These are phyloP conservation scores for Nasturtium officinale DNA, from an alignment of 345 rosid genomes.

Conservation along the genomic window DNA sequence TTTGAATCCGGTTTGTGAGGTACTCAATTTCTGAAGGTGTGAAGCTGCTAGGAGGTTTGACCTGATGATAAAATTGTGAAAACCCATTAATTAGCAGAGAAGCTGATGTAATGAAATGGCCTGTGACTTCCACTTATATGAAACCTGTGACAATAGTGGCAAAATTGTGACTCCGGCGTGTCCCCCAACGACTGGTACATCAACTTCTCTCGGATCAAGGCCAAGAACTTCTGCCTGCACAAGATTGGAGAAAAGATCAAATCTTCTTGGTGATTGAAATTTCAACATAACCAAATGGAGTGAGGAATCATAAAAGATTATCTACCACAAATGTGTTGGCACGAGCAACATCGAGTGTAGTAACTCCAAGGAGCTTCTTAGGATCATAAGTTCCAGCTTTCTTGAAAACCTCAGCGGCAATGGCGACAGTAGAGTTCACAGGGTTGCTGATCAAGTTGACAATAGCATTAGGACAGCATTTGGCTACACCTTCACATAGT, in stretches of 20 bases:
- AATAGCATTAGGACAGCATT: conserved; percentile 70
- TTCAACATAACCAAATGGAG: conserved; percentile 13
- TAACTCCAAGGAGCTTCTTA: conserved; percentile 77
- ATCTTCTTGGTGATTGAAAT: conserved; percentile 11
- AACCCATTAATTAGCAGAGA: background rate
- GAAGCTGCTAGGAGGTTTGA: conserved; percentile 72
- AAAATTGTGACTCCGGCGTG: conserved; percentile 93
- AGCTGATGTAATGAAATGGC: background rate
- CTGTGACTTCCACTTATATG: background rate
- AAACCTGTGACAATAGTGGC: conserved; percentile 93
- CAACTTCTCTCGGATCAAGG: conserved; percentile 91
- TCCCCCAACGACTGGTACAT: conserved; percentile 97
- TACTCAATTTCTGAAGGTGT: conserved; percentile 64
- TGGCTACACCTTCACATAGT: conserved; percentile 73
- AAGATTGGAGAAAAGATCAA: conserved; percentile 8
- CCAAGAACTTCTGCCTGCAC: conserved; percentile 94
- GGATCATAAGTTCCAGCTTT: conserved; percentile 81
- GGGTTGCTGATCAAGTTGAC: conserved; percentile 90
- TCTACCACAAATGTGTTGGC: conserved; percentile 88
- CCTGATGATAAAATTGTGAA: conserved; percentile 43
- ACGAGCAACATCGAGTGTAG: conserved; percentile 83
- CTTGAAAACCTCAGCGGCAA: conserved; percentile 88
- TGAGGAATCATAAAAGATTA: background rate
- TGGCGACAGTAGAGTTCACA: conserved; percentile 83
- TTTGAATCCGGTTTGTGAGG: conserved; percentile 78